These are phyloP conservation scores for Ulmus americana DNA, from an alignment of 331 rosid species.

Conservation along the genomic window DNA sequence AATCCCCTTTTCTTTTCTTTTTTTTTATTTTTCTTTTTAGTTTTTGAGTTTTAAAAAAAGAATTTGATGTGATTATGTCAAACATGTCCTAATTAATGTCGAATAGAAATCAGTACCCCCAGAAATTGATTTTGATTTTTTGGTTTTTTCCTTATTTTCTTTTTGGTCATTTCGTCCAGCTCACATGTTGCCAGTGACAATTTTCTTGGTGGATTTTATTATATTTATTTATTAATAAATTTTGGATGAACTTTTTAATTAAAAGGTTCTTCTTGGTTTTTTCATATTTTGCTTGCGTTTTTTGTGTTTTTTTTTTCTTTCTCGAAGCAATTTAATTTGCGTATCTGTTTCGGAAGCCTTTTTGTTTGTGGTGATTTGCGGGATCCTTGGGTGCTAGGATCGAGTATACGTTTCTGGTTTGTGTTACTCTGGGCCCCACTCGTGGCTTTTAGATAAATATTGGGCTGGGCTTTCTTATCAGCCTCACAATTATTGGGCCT, in stretches of 20 bases:
- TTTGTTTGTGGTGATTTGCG: conserved; percentile 21
- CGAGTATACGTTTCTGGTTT: conserved; percentile 38
- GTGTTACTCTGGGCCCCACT: conserved; percentile 36
- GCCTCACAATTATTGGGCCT: too few relatives aligned
- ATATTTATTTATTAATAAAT: background rate
- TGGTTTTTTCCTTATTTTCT: background rate
- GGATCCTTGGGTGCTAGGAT: conserved; percentile 34
- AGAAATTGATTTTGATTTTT: background rate
- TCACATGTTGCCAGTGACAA: background rate
- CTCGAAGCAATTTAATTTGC: background rate
- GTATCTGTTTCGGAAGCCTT: conserved; percentile 18
- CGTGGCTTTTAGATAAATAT: background rate
- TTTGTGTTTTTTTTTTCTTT: conserved; percentile 1
- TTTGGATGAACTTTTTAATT: conserved; percentile 6
- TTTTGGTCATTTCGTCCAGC: background rate
- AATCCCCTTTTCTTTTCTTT: conserved; percentile 5
- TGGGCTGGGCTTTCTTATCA: conserved; percentile 5
- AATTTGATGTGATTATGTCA: conserved; percentile 37
- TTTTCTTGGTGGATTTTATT: background rate
- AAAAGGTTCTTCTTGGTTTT: background rate
- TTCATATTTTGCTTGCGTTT: too few relatives aligned
- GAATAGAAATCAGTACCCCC: background rate
- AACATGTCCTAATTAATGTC: conserved; percentile 17
- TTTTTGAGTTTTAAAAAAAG: conserved; percentile 33
- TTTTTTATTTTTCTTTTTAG: conserved; percentile 17